A percentile compares a stretch with the other conserved stretches of the same genome.
These are phyloP conservation scores for Jatropha multifida DNA, from an alignment of 441 rosid species.

Conservation along the genomic window DNA sequence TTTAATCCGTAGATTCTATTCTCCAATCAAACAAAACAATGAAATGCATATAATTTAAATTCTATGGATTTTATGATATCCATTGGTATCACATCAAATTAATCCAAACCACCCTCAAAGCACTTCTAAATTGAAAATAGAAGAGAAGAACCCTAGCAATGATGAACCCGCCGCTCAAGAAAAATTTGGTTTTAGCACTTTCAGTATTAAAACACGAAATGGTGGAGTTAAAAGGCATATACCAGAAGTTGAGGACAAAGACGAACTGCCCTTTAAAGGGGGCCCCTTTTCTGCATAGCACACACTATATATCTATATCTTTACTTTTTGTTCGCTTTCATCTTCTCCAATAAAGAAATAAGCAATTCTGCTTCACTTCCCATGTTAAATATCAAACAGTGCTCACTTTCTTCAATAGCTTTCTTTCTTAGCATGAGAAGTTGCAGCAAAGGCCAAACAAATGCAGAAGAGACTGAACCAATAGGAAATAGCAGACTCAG, in stretches of 20 bases:
- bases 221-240: slow-evolving; percentile 21
- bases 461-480: slow-evolving; percentile 8
- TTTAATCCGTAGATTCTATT: too few species aligned
- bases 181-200: slow-evolving; percentile 8
- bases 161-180: slow-evolving; percentile 32
- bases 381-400: slow-evolving; percentile 23
- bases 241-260: slow-evolving; percentile 19
- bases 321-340: background rate
- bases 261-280: slow-evolving; percentile 10
- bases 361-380: slow-evolving; percentile 3
- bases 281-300: background rate
- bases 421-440: slow-evolving; percentile 25
- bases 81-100: too few species aligned
- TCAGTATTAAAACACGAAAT: slow-evolving; percentile 1
- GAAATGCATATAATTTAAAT: too few species aligned
- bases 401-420: slow-evolving; percentile 16
- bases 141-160: slow-evolving; percentile 14
- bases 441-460: slow-evolving; percentile 23
- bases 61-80: too few species aligned
- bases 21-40: too few species aligned
- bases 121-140: too few species aligned
- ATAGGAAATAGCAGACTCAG: slow-evolving; percentile 7
- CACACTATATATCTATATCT: background rate
- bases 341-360: slow-evolving; percentile 8
- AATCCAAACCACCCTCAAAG: too few species aligned